Percentiles rank a stretch among this genome's conserved stretches.
phyloP scores from a whole-genome alignment of 2,329 filamentous ascomycete genomes.

The Ceratocystiopsis brevicomis region DNA sequence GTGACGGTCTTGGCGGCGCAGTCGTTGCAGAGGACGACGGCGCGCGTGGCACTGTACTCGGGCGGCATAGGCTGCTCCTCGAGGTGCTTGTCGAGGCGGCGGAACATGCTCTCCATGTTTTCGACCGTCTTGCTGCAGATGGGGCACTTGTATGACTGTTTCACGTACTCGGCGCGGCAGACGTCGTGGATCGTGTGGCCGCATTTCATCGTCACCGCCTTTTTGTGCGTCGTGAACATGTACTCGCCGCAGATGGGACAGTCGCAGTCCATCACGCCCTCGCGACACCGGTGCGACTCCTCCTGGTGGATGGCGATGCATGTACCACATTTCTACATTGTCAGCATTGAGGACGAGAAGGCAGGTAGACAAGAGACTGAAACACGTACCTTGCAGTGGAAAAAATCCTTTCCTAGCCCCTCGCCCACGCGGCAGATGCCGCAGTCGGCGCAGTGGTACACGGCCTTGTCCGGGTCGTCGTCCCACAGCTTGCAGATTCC shows the following conservation, averaged over 20 bases:
- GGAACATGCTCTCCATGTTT: conserved; percentile 93
- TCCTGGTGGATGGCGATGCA: conserved; percentile 83
- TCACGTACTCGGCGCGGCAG: conserved; percentile 78
- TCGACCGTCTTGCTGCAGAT: conserved; percentile 93
- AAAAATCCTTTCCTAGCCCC: conserved; percentile 89
- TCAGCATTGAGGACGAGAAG: neutral
- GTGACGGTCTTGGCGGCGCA: conserved; percentile 77
- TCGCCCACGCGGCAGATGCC: conserved; percentile 84
- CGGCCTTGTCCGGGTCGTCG: conserved; percentile 72
- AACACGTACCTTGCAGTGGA: conserved; percentile 70
- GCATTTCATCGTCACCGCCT: conserved; percentile 86
- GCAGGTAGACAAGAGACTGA: neutral
- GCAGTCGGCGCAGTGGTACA: conserved; percentile 92
- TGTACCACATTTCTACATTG: conserved; percentile 59
- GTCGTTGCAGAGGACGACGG: conserved; percentile 83
- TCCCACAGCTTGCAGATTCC: conserved; percentile 94
- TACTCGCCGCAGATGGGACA: conserved; percentile 95
- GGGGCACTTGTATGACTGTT: conserved; percentile 82
- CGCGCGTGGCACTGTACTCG: conserved; percentile 62
- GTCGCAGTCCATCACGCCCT: conserved; percentile 82
- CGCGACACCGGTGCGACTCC: conserved; percentile 78
- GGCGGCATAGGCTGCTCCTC: conserved; percentile 78
- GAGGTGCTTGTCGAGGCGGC: conserved; percentile 76
- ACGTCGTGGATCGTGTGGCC: conserved; percentile 87
- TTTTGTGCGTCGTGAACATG: conserved; percentile 77